Evolutionary conservation across 1,284 basidiomycete genomes (phyloP).

Genomic region (Hemileia vastatrix): DNA sequence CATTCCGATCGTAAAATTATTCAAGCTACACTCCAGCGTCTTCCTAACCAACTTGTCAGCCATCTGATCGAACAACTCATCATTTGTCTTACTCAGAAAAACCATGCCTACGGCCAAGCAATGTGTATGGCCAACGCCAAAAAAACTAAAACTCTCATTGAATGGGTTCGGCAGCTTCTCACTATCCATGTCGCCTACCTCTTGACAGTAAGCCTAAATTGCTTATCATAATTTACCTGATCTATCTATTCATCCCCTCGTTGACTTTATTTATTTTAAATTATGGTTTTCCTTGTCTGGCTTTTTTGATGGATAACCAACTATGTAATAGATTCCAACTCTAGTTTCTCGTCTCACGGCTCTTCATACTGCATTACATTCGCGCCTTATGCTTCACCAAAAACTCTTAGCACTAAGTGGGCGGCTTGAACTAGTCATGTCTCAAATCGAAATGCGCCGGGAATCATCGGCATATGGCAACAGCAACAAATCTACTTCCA

Average conservation of each 20-base stretch:
- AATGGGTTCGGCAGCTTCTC: constrained; percentile 81
- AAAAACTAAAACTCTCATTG: constrained; percentile 68
- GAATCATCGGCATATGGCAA: constrained; percentile 33
- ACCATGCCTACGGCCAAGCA: constrained; percentile 63
- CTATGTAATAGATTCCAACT: constrained; percentile 79
- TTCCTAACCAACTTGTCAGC: constrained; percentile 82
- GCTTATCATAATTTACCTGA: not conserved
- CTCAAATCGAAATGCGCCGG: constrained; percentile 72
- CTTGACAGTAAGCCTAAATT: constrained; percentile 63
- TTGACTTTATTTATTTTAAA: not conserved
- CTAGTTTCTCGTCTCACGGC: constrained; percentile 70
- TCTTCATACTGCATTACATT: constrained; percentile 70
- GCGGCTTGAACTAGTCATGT: constrained; percentile 80
- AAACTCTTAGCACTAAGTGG: constrained; percentile 76
- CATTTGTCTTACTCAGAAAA: constrained; percentile 68
- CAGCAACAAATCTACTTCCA: constrained; percentile 1
- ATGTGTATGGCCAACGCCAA: constrained; percentile 75
- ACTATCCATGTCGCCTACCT: constrained; percentile 82
- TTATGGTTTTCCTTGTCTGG: constrained; percentile 3
- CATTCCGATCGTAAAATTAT: constrained; percentile 76
- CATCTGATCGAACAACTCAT: constrained; percentile 80
- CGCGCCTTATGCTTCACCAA: constrained; percentile 71
- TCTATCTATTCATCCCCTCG: not conserved
- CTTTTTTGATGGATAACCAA: no score
- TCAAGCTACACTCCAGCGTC: constrained; percentile 71